A percentile compares a stretch with the other conserved stretches of the same genome.
phyloP scores from a whole-genome alignment of 306 rosid genomes.

The Mimosa bimucronata region DNA sequence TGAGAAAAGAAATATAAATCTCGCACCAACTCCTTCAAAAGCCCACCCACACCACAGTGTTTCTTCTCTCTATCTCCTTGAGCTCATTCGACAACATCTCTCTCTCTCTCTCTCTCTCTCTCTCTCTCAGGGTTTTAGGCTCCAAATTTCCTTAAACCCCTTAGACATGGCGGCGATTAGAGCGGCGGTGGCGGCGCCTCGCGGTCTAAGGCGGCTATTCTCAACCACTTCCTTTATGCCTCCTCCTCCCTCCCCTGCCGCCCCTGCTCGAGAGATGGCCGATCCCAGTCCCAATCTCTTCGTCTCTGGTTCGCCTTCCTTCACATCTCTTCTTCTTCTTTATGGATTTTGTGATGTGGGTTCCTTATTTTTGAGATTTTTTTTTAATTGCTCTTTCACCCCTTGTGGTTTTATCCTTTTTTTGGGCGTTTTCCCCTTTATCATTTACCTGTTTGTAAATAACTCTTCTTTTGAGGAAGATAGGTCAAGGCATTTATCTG shows the following conservation, averaged over 20 bases:
- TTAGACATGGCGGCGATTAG: conserved; percentile 60
- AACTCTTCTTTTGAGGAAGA: background rate
- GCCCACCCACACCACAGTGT: background rate
- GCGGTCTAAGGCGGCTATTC: conserved; percentile 61
- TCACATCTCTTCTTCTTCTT: background rate
- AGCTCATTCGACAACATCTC: background rate
- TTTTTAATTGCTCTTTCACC: background rate
- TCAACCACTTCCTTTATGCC: conserved; percentile 59
- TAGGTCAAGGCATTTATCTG: background rate
- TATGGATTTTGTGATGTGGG: too few relatives aligned
- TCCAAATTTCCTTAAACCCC: conserved; percentile 45
- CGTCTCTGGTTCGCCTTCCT: conserved; percentile 66
- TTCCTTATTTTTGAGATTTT: background rate
- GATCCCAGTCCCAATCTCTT: conserved; percentile 87
- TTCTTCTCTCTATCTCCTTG: background rate
- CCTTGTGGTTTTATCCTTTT: background rate
- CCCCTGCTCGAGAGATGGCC: conserved; percentile 58
- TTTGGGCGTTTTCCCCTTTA: background rate
- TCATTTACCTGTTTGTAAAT: background rate
- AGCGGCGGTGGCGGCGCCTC: conserved; percentile 60
- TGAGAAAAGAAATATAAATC: background rate
- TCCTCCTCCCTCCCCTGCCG: conserved; percentile 45
- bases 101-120: background rate
- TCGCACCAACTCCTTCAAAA: background rate
- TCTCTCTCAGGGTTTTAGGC: conserved; percentile 35